Percentiles rank a stretch among this genome's conserved stretches.
These are phyloP conservation scores for Bimuria novae-zelandiae DNA, from an alignment of 2,329 filamentous ascomycete genomes.

Conservation along the genomic window DNA sequence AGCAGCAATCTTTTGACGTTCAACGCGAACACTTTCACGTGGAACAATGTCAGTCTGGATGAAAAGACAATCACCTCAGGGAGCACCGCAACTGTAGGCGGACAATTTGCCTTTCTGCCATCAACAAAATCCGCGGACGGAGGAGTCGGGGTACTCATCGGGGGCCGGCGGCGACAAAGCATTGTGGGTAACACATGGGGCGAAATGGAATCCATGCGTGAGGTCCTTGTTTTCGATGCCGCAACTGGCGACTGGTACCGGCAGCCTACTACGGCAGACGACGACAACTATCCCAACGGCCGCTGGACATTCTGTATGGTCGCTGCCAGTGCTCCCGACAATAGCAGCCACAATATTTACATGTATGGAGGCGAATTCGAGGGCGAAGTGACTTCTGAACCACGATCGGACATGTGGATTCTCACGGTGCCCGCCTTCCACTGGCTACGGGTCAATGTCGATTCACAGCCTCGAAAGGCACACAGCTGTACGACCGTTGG, in stretches of 20 bases:
- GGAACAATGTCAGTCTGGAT: too few relatives aligned
- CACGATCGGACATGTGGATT: conserved; percentile 18
- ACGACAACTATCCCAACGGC: conserved; percentile 5
- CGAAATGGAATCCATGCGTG: conserved; percentile 13
- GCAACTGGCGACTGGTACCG: conserved; percentile 10
- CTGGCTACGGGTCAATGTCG: conserved; percentile 13
- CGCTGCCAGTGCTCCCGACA: conserved; percentile 15
- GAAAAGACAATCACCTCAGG: too few relatives aligned
- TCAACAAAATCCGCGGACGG: too few relatives aligned
- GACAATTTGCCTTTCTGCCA: too few relatives aligned
- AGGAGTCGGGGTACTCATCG: conserved; percentile 9
- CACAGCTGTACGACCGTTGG: conserved; percentile 8
- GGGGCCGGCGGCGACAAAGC: neutral
- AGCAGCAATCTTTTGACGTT: too few relatives aligned
- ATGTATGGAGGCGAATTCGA: conserved; percentile 16
- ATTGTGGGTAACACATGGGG: neutral
- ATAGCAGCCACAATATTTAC: conserved; percentile 20
- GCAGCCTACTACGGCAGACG: conserved; percentile 12
- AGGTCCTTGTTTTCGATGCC: conserved; percentile 16
- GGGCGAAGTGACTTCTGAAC: neutral
- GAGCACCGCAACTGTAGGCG: too few relatives aligned
- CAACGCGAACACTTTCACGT: too few relatives aligned
- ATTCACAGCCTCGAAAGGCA: conserved; percentile 5
- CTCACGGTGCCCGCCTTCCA: conserved; percentile 17
- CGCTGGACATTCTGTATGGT: conserved; percentile 12